phyloP scores from a whole-genome alignment of 2,329 filamentous ascomycete species.

The Penicillium hesseltinei region DNA sequence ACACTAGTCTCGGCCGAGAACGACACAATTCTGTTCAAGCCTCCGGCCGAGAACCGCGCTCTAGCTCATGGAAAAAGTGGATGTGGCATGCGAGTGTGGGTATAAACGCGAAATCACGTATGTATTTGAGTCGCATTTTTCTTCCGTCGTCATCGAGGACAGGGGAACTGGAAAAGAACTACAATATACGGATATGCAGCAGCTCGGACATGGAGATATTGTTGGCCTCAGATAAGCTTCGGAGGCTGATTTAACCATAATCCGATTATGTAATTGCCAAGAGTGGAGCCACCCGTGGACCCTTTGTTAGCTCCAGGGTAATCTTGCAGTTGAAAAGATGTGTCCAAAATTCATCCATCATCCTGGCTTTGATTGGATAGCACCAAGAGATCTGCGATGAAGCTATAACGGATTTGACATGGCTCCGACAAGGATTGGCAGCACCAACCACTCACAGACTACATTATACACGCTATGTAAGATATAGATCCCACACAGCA shows the following conservation, averaged over 20 bases:
- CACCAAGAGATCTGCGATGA: neutral
- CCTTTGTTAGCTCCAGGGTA: neutral
- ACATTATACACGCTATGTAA: too few species aligned
- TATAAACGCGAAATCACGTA: neutral
- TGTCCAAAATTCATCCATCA: constrained; percentile 2
- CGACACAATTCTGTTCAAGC: neutral
- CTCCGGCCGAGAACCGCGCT: neutral
- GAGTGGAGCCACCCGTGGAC: neutral
- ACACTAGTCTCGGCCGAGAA: neutral
- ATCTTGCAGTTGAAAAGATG: constrained; percentile 1
- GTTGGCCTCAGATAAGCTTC: neutral
- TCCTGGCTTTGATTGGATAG: neutral
- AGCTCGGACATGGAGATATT: neutral
- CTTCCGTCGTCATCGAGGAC: fast-evolving
- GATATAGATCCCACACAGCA: too few species aligned
- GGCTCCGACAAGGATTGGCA: neutral
- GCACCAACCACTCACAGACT: too few species aligned
- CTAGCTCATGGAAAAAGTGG: neutral
- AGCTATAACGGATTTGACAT: neutral
- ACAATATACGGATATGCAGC: neutral
- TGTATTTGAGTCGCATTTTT: neutral
- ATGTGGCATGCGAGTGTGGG: neutral
- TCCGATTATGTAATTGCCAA: neutral
- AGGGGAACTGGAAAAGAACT: neutral
- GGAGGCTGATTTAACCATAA: neutral